Conservation (phyloP, 805 yeast species). For the Barnettozyma wickerhamii region DNA sequence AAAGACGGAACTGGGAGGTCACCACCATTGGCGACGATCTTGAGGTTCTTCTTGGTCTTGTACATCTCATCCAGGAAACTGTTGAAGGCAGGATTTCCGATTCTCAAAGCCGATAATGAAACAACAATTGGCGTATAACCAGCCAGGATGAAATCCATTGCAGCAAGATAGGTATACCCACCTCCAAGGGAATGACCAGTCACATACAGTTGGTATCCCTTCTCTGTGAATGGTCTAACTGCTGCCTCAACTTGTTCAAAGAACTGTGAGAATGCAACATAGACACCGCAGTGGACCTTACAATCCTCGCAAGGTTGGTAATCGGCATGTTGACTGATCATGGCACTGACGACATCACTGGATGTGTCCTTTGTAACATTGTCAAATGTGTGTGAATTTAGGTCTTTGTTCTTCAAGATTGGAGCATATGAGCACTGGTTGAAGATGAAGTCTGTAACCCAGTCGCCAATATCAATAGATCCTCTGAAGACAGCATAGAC, state of each 20-base stretch:
- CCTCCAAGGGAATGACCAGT: conserved; percentile 80
- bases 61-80: conserved; percentile 50
- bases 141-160: conserved; percentile 51
- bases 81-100: conserved; percentile 52
- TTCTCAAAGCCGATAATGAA: conserved; percentile 62
- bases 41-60: conserved; percentile 31
- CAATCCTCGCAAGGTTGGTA: conserved; percentile 43
- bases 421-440: conserved; percentile 46
- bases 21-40: conserved; percentile 29
- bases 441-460: conserved; percentile 54
- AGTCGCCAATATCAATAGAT: conserved; percentile 54
- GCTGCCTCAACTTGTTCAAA: conserved; percentile 33
- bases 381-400: not conserved
- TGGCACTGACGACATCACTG: not conserved
- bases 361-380: not conserved
- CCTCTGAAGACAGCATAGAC: conserved; percentile 60
- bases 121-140: conserved; percentile 54
- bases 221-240: conserved; percentile 30
- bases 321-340: not conserved
- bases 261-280: conserved; percentile 39
- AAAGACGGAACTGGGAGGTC: conserved; percentile 27
- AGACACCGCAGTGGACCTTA: conserved; percentile 62
- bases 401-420: conserved; percentile 13
- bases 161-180: conserved; percentile 60
- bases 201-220: conserved; percentile 47